Evolutionary conservation across 768 basidiomycete species (phyloP), one percentile per base, ranked within the genome.

Genomic region (Hebeloma cylindrosporum): DNA sequence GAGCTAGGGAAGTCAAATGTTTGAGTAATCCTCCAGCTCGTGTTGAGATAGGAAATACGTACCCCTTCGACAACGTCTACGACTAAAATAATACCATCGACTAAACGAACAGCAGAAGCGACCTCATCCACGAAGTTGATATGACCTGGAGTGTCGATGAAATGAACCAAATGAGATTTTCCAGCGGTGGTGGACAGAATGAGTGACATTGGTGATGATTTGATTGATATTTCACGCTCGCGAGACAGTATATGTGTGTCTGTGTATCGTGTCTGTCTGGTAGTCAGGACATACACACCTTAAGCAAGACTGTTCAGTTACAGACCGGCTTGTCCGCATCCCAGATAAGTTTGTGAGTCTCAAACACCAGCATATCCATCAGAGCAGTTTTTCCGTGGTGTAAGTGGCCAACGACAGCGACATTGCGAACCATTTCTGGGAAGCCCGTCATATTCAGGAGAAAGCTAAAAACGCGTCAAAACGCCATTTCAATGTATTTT

Each of bases 11-110:
- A 38, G 39, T 25, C n/a, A 37, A 20, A 52, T 25, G 57, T 47
- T 33, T 42, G n/a, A 13, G 33, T 39, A 21, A 13, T 28, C 32
- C 18, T 23, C 40, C 38, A 21, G 13, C n/a, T 14, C 10, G 29
- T 2, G 11, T 21, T 27, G 16, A 35, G n/a, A 26, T 18, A 31
- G 50, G 41, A 20, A 26, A 40, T 31, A 69, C 85, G 60, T 61
- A 95, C 95, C 56, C 96, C 96, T 72, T 98, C 96, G 4, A 98
- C 89, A n/a, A 90, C 96, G 58, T 99, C 96, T 3, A 99, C 94
- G 1, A 98, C 94, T 17, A 99, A 67, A 1, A 98, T 66, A 33
- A 96, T 82, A 25, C 96, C 96, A 61, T 99, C 96, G 13, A 80
- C 85, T 28, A 97, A 69, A 32, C 96, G 79, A 45, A 94, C 81